Base-by-base conservation (phyloP, 2,329 filamentous ascomycete species). In the Alternaria gansuensis region DNA sequence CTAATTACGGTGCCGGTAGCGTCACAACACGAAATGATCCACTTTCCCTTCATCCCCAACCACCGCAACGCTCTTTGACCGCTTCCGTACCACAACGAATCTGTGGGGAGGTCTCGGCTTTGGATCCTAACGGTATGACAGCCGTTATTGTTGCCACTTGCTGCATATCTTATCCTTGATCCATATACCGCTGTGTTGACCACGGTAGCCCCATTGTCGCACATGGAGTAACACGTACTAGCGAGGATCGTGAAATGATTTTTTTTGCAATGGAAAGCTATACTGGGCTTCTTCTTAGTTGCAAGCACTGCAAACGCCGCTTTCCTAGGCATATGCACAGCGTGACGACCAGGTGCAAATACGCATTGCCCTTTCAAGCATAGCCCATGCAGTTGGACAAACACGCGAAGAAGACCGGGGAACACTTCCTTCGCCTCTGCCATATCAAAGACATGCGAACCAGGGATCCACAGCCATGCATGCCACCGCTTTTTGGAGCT, bases 381-480 rank as follows among this genome's bases (percentile, higher is more conserved):
- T 62, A 43, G 49, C 23, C 55, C 59, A 65, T 68, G 60, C 56
- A 36, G 45, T 54, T 60, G 45, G 29, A 46, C 44, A 46, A 50
- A 41, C 53, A 55, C 37, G 52, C 63, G 50, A 65, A 54, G 46
- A 60, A 48, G 46, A 54, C 49, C 62, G 61, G 65, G 56, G 63
- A 65, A 65, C 57, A 45, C 36, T 11, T 46, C 26, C 64, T 64
- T 68, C 56, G 64, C 60, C 54, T 59, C 64, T 68, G 60, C 63
- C 64, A 60, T 54, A 60, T 66, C 52, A 55, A 51, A 67, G 56
- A 57, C 54, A 67, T 65, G 57, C 45, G 63, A 65, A 71, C 62
- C 72, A 75, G 67, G 73, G 70, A 67, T 65, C 66, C 62, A 53
- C 64, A 56, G 54, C 55, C 63, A 71, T 71, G 70, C 73, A 75